Percentiles rank a stretch among this genome's conserved stretches.
These are phyloP conservation scores for Globisporangium mamillatum DNA, from an alignment of 352 stramenopile genomes.

Conservation along the genomic window DNA sequence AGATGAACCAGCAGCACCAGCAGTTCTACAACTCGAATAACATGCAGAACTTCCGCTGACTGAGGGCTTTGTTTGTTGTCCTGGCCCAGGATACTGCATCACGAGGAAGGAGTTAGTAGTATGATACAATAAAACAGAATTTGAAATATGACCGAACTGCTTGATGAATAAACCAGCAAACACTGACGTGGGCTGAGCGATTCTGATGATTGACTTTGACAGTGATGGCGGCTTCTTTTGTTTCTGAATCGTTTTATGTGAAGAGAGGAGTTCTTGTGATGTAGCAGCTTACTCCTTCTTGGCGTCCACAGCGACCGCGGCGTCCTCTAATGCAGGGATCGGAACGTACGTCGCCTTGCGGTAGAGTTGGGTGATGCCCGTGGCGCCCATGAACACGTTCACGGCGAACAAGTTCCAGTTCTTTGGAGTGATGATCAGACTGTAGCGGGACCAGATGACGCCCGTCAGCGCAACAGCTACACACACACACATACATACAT, in stretches of 20 bases:
- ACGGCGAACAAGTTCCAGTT: conserved; percentile 92
- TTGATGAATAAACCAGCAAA: conserved; percentile 1
- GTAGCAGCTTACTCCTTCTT: conserved; percentile 13
- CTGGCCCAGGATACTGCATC: background rate
- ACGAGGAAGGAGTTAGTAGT: background rate
- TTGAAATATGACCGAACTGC: background rate
- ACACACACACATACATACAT: background rate
- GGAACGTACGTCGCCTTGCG: conserved; percentile 62
- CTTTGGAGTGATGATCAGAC: conserved; percentile 83
- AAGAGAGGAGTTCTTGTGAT: background rate
- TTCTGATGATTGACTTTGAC: background rate
- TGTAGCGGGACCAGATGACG: conserved; percentile 91
- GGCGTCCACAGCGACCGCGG: conserved; percentile 13
- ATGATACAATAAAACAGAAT: background rate
- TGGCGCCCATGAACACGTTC: conserved; percentile 89
- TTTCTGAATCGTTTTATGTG: background rate
- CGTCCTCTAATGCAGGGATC: background rate
- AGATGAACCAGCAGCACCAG: conserved; percentile 15
- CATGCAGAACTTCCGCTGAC: conserved; percentile 16
- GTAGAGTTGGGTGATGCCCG: conserved; percentile 80
- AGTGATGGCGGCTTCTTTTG: background rate
- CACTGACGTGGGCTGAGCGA: background rate
- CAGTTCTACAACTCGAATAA: conserved; percentile 12
- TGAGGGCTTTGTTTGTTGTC: background rate
- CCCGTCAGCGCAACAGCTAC: conserved; percentile 72